Base-by-base conservation (phyloP, 164 flowering plant genomes). In the Chloranthus sessilifolius region DNA sequence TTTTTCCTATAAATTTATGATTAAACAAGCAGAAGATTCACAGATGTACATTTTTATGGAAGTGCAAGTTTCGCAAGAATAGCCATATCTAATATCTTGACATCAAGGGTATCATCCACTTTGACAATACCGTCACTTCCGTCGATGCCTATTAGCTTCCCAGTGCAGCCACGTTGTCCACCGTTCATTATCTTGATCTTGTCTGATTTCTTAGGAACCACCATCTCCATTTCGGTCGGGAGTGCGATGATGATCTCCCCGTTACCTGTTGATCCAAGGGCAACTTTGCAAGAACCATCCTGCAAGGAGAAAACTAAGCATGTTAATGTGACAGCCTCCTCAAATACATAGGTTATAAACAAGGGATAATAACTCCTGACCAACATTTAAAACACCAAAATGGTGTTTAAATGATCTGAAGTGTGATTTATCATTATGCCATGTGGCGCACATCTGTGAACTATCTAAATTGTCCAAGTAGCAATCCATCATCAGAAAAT, bases 61-160 rank as follows among this genome's bases (percentile, higher is more conserved):
- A 37, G 70, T 9, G 83, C 90, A 33, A 85, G 51, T 57, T 85
- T 94, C 9, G 97, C 97, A 25, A 94, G 62, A 42, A 71, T 67
- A 20, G 26, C 85, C 81, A 89, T 68, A 55, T 94, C 97, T 43
- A 94, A 74, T 20, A 94, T 94, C 69, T 88, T 94, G 14, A 94
- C 97, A 63, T 89, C 99, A 2, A 89, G 70, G 5, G 90, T 81
- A 49, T 74, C 91, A 39, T 92, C 99, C 3, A 85, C 74, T 63
- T 87, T 94, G 3, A 94, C 96, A 34, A 94, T 89, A 5, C 97
- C 99, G 60, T 89, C 99, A 0, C 82, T 79, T 20, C 92, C 92
- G 57, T 94, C 99, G 7, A 94, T 73, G 52, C 99, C 99, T 26
- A 94, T 87, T 33, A 94, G 74, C 69, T 85, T 88, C 30, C 99